Base-by-base conservation (phyloP, 1,139 yeast genomes). In the Candida frijolesensis region DNA sequence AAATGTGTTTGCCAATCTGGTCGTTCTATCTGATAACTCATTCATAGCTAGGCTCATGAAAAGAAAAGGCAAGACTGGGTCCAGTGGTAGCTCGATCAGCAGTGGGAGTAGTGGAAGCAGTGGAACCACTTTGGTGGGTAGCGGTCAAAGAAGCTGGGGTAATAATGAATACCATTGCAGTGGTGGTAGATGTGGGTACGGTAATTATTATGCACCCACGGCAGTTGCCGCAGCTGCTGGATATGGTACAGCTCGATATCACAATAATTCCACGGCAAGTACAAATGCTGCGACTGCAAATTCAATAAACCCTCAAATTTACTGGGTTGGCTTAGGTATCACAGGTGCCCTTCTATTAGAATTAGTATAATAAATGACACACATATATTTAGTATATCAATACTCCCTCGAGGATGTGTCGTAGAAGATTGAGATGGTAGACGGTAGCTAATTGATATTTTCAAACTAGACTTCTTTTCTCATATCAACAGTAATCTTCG, bases 181-280 rank as follows among this genome's bases (percentile, higher is more conserved):
- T 29, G 46, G 42, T 14, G 22, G 22, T 27, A 40, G 18, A 9
- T 54, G 56, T 44, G 56, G 56, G 8, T 54, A 54, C 40, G 56
- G 56, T 25, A 46, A 51, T 15, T 52, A 48, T 35, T 54, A 50
- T 41, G 56, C 56, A 1, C 56, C 56, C 7, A 46, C 55, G 6
- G 53, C 54, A 11, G 49, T 49, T 7, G 55, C 56, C 1, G 56
- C 56, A 8, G 53, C 51, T 7, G 56, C 55, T 7, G 56, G 56
- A 1, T 54, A 52, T 46, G 56, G 53, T 15, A 48, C 55, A 39
- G 51, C 55, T 12, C 44, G 54, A 43, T 52, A 52, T 46, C 54
- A 51, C 40, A 52, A 29, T 25, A 25, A 37, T 18, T 18, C 35
- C 7, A 41, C 47, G 8, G 32, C 47, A 12, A 39, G 10, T 7